Evolutionary conservation across 1,284 basidiomycete species (phyloP), one percentile per base, ranked within the genome.

Genomic region (Puccinia hordei): DNA sequence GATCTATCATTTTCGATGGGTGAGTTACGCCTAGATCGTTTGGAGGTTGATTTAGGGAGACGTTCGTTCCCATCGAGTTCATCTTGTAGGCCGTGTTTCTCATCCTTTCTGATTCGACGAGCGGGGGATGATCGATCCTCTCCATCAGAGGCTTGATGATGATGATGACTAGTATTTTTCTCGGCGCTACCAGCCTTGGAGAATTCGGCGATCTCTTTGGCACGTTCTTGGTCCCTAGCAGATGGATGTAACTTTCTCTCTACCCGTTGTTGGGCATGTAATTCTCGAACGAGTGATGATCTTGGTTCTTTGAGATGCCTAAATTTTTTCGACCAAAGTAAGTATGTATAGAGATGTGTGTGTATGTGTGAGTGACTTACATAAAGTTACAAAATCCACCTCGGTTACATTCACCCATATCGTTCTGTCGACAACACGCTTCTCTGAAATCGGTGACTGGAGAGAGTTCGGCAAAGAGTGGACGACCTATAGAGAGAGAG

Each of bases 391-490:
- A 77, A 38, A 81, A 80, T 22, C 85, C 85, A 22, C 86, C 86
- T 13, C 86, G 83, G 78, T 86, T 85, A 83, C 86, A 87, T 61
- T 98, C 94, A 13, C 96, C 95, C 83, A 97, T 92, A 86, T 98
- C 95, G 84, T 98, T 98, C 86, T 99, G 97, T 68, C 97, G 89
- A 86, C 97, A 99, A 86, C 97, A 99, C 0, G 96, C 96, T 87
- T 99, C 97, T 75, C 96, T 91, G 86, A 99, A 99, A 87, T 99
- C 97, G 46, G 95, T 99, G 19, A 99, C 97, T 6, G 97, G 97
- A 0, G 94, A 96, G 33, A 99, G 89, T 85, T 99, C 97, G n/a
- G 94, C 94, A 84, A 96, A 96, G n/a, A 99, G 87, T 4, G 97
- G 97, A 73, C 94, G 91, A 74, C 93, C 94, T 94, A 83, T 35